Conservation (phyloP, 768 basidiomycete species). For the Pseudohyphozyma bogoriensis region DNA sequence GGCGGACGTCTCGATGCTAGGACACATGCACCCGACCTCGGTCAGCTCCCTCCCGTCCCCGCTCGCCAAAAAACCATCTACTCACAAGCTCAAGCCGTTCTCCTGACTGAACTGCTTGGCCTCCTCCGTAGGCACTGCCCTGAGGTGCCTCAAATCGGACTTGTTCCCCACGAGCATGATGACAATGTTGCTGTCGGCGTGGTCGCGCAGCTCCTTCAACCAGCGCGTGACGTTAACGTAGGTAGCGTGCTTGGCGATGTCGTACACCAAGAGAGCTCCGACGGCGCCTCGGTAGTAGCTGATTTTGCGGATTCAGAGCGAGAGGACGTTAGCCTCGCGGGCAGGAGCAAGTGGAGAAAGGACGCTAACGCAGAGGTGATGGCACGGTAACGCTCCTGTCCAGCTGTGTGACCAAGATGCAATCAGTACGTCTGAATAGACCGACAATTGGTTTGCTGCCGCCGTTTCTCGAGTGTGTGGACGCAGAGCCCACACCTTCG, state of each 20-base stretch:
- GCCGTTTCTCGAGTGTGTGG: too few relatives aligned
- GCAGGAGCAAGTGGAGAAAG: neutral
- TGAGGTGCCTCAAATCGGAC: constrained; percentile 94
- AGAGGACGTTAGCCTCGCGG: neutral
- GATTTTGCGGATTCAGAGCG: neutral
- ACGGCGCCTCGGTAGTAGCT: constrained; percentile 97
- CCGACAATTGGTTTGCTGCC: too few relatives aligned
- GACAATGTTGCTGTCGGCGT: constrained; percentile 48
- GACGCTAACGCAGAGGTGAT: constrained; percentile 78
- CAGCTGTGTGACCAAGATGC: constrained; percentile 49
- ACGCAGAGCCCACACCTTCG: too few relatives aligned
- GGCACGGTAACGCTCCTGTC: constrained; percentile 93
- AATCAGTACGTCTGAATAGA: too few relatives aligned
- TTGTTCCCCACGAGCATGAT: constrained; percentile 92
- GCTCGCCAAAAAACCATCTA: neutral
- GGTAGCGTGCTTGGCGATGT: constrained; percentile 81
- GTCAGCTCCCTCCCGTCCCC: constrained; percentile 53
- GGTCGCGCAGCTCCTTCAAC: constrained; percentile 94
- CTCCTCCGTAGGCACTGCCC: constrained; percentile 95
- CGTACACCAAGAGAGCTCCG: constrained; percentile 83
- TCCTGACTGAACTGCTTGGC: constrained; percentile 80
- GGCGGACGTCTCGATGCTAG: constrained; percentile 87
- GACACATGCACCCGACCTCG: neutral
- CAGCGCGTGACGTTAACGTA: constrained; percentile 89
- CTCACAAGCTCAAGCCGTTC: constrained; percentile 38